phyloP scores from a whole-genome alignment of 140 eudicot genomes.

The Oenanthe javanica region DNA sequence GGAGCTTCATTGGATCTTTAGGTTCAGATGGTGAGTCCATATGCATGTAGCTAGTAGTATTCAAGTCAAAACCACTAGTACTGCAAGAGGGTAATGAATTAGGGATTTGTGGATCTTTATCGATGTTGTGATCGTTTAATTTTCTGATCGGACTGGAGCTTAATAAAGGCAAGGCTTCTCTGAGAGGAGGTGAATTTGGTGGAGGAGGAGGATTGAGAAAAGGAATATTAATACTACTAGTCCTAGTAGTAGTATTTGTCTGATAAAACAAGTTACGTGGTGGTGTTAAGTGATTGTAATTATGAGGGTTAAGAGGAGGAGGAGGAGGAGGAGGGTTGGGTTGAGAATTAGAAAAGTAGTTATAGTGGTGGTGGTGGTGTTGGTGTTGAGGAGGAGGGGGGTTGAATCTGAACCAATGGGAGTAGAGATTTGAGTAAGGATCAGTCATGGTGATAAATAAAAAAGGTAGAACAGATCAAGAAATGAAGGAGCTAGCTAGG shows the following conservation, averaged over 20 bases:
- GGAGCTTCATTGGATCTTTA: background rate
- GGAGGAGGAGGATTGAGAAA: conserved; percentile 33
- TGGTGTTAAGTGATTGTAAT: conserved; percentile 8
- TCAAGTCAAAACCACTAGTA: background rate
- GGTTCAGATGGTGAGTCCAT: conserved; percentile 14
- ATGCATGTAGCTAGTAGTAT: conserved; percentile 25
- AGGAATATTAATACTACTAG: background rate
- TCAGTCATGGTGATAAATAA: conserved; percentile 50
- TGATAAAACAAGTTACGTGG: conserved; percentile 18
- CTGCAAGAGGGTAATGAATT: conserved; percentile 8
- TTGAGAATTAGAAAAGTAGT: conserved; percentile 22
- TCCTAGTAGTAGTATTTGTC: background rate
- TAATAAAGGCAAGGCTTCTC: conserved; percentile 74
- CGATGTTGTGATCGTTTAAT: background rate
- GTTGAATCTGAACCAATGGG: conserved; percentile 47
- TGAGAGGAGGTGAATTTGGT: conserved; percentile 66
- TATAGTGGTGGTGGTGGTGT: conserved; percentile 4
- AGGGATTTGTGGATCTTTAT: conserved; percentile 11
- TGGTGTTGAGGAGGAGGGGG: conserved; percentile 11
- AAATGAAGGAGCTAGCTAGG: conserved; percentile 13
- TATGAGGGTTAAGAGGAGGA: conserved; percentile 17
- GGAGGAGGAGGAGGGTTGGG: conserved; percentile 15
- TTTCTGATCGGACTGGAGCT: conserved; percentile 47
- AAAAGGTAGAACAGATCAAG: background rate
- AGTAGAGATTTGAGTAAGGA: conserved; percentile 60